Evolutionary conservation across 2,329 filamentous ascomycete genomes (phyloP), one percentile per base, ranked within the genome.

Genomic region (Xylaria sp.): DNA sequence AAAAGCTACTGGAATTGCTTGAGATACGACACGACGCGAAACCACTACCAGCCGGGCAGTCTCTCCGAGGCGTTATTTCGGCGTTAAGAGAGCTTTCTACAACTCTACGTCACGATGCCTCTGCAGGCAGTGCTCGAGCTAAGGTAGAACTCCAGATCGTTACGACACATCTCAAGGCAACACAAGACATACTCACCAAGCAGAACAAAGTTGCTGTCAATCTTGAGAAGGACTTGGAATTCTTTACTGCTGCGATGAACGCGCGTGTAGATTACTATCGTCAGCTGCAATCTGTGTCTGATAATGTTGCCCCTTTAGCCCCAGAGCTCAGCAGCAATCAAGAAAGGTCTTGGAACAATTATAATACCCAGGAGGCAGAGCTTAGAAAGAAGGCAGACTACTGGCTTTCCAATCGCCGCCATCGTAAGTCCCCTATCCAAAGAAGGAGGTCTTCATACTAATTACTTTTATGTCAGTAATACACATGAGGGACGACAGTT

Each of bases 211-310:
- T 77, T 0, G 71, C 74, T 0, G 63, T 72, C 2, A 76, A 75
- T 4, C 74, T 89, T 12, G 88, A 92, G 64, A 85, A 86, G 62
- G 94, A 97, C 74, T 79, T 92, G 5, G 89, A 94, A 49, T 79
- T 87, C 28, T 95, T 96, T 74, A 89, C 87, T 28, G 82, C 83
- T 15, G 87, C 90, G 0, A 94, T 96, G 87, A 98, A 98, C 71
- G 83, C 88, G 38, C 89, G 95, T 14, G 78, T 97, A 0, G 92
- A 95, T 60, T 98, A 93, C 73, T 98, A 98, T 73, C 88, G 90
- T 4, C 93, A 97, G 72, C 82, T 98, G 11, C 95, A 98, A 73
- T 85, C 87, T 25, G 88, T 98, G n/a, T 97, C 94, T 0, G 94
- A 98, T 73, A 92, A 87, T 17, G 92, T 98, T 0, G 84, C 86